These are phyloP conservation scores for Tetrahymena malaccensis DNA, from an alignment of 73 alveolate species.

Conservation along the genomic window DNA sequence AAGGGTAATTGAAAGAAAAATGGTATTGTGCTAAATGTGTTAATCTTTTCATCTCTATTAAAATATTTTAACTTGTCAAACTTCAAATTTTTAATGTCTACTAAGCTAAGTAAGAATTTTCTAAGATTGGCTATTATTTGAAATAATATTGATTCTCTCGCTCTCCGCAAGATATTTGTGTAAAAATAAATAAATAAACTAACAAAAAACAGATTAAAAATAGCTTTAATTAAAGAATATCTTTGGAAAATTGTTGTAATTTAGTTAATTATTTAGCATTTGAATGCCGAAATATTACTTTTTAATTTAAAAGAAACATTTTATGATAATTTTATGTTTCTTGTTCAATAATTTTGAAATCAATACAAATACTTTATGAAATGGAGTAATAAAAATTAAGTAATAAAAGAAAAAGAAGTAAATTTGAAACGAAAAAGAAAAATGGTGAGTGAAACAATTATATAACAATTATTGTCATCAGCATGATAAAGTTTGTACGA, in stretches of 20 bases:
- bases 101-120: neutral
- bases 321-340: too few relatives aligned
- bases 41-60: neutral
- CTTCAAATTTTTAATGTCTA: neutral
- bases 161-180: neutral
- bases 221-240: neutral
- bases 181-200: neutral
- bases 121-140: neutral
- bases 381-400: too few relatives aligned
- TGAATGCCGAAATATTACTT: too few relatives aligned
- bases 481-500: neutral
- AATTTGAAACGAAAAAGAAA: neutral
- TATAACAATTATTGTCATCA: neutral
- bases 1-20: constrained; percentile 64
- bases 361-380: too few relatives aligned
- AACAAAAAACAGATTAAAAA: neutral
- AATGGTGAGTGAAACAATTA: neutral
- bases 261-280: too few relatives aligned
- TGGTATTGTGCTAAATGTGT: neutral
- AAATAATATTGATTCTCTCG: neutral
- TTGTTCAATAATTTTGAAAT: too few relatives aligned
- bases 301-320: too few relatives aligned
- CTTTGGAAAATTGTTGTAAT: neutral
- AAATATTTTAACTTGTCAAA: neutral
- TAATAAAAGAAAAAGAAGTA: too few relatives aligned